Evolutionary conservation across 257 asterid genomes (phyloP).

Genomic region (Eucommia ulmoides): DNA sequence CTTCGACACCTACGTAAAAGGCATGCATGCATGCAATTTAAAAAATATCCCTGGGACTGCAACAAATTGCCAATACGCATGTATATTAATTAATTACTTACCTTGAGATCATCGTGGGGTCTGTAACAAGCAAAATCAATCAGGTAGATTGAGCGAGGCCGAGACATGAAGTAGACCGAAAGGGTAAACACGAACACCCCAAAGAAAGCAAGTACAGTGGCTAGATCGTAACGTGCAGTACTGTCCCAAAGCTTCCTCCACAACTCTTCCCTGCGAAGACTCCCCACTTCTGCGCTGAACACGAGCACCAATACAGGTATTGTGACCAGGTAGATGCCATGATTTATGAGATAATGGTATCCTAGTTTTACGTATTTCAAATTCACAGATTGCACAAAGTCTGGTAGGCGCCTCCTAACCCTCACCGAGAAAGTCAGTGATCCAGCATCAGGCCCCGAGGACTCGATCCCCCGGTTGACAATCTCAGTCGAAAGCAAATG

Average conservation of each 20-base stretch:
- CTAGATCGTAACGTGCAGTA: conserved; percentile 53
- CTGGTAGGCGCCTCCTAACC: conserved; percentile 69
- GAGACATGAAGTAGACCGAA: conserved; percentile 54
- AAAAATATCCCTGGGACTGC: too few species aligned
- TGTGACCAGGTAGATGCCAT: conserved; percentile 60
- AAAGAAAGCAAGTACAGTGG: conserved; percentile 39
- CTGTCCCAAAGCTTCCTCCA: conserved; percentile 72
- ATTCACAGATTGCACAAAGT: conserved; percentile 82
- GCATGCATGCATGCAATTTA: too few species aligned
- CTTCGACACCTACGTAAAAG: conserved; percentile 46
- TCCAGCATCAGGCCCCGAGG: conserved; percentile 70
- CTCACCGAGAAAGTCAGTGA: conserved; percentile 69
- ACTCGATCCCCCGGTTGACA: conserved; percentile 66
- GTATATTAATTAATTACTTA: not conserved
- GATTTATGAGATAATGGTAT: conserved; percentile 70
- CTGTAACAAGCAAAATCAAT: conserved; percentile 84
- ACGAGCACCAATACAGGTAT: conserved; percentile 56
- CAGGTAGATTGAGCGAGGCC: conserved; percentile 56
- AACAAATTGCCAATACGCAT: too few species aligned
- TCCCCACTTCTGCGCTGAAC: conserved; percentile 75
- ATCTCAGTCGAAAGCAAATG: conserved; percentile 72
- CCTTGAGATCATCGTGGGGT: conserved; percentile 80
- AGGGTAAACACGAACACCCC: conserved; percentile 49
- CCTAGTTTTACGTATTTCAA: conserved; percentile 80
- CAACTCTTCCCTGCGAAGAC: conserved; percentile 61